These are phyloP conservation scores for Globisporangium ultimum DNA, from an alignment of 352 stramenopile species.

Conservation along the genomic window DNA sequence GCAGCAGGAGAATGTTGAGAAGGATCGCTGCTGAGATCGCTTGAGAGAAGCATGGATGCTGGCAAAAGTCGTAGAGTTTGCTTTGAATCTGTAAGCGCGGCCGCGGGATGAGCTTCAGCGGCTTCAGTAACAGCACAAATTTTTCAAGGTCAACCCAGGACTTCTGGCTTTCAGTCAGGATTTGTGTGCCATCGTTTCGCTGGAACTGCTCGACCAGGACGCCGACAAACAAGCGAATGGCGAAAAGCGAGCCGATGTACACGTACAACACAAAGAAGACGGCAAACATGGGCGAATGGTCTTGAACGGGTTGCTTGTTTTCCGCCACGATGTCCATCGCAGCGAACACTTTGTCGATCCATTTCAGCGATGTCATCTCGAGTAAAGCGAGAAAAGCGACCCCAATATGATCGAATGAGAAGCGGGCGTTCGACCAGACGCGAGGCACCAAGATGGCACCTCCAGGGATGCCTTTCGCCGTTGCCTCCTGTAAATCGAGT, in stretches of 20 bases:
- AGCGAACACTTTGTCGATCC: conserved; percentile 72
- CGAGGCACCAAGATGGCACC: conserved; percentile 47
- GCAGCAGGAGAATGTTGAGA: conserved; percentile 64
- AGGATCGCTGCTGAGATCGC: conserved; percentile 58
- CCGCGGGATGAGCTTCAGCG: conserved; percentile 47
- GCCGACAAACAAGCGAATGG: conserved; percentile 76
- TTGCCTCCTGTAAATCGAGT: conserved; percentile 44
- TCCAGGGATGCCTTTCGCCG: conserved; percentile 26
- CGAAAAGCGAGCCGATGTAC: conserved; percentile 73
- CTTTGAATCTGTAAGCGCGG: conserved; percentile 26
- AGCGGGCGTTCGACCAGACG: conserved; percentile 66
- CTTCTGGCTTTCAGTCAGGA: conserved; percentile 74
- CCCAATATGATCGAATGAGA: conserved; percentile 78
- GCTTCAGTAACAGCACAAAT: conserved; percentile 71
- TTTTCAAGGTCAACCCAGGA: conserved; percentile 81
- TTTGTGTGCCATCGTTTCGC: conserved; percentile 79
- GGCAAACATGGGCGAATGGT: conserved; percentile 41
- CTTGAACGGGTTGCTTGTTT: conserved; percentile 40
- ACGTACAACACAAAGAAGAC: conserved; percentile 77
- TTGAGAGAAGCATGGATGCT: conserved; percentile 53
- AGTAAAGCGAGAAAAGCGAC: conserved; percentile 60
- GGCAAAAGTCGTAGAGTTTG: conserved; percentile 53
- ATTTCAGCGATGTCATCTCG: conserved; percentile 82
- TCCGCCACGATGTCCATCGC: conserved; percentile 68
- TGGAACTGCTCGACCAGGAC: conserved; percentile 84